These are phyloP conservation scores for Hymenoscyphus repandus DNA, from an alignment of 2,329 filamentous ascomycete genomes.

Conservation along the genomic window DNA sequence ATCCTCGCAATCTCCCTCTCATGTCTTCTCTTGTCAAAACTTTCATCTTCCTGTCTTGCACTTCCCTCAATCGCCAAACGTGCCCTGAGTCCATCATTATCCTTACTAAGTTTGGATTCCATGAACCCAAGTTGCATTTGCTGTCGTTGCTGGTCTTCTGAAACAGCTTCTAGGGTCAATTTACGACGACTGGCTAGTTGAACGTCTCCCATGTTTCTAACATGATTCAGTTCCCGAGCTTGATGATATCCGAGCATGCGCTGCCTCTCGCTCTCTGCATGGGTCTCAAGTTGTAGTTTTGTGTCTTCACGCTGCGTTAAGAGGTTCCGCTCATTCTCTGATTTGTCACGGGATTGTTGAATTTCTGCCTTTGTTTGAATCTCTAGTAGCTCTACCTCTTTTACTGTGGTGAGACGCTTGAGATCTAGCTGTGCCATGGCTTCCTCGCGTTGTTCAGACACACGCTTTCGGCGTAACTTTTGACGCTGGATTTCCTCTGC, in stretches of 20 bases:
- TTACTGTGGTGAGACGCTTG: constrained; percentile 5
- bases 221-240: constrained; percentile 4
- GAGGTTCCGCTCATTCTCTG: constrained; percentile 1
- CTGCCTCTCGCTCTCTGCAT: constrained; percentile 3
- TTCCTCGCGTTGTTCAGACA: constrained; percentile 11
- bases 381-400: constrained; percentile 11
- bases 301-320: constrained; percentile 4
- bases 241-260: neutral
- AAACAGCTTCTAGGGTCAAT: constrained; percentile 2
- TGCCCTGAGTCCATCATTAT: constrained; percentile 12
- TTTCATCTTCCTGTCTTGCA: neutral
- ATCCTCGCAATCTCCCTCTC: constrained; percentile 15
- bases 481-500: constrained; percentile 13
- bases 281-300: constrained; percentile 6
- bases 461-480: constrained; percentile 10
- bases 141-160: constrained; percentile 4
- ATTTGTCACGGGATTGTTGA: constrained; percentile 5
- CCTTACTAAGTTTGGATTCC: constrained; percentile 4
- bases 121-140: constrained; percentile 14
- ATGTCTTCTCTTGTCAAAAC: constrained; percentile 21
- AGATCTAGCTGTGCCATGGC: constrained; percentile 5
- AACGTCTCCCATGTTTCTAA: constrained; percentile 4
- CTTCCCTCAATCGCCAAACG: neutral
- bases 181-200: constrained; percentile 5
- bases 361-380: constrained; percentile 9